Evolutionary conservation across 2,329 filamentous ascomycete genomes (phyloP).

Genomic region (Orbilia ellipsospora): DNA sequence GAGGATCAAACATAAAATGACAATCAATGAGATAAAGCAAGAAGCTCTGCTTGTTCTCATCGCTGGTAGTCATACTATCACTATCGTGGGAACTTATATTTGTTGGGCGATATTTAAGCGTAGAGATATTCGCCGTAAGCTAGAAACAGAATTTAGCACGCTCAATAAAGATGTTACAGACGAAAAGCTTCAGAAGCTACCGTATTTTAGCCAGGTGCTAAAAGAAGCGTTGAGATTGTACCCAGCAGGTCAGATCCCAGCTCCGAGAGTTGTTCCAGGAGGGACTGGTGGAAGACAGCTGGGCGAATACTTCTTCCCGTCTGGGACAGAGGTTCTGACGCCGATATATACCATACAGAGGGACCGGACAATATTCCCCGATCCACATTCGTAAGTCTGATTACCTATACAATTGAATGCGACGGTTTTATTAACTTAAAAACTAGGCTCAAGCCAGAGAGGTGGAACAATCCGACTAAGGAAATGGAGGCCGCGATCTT

Average conservation of each 20-base stretch:
- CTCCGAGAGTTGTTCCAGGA: neutral
- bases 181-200: conserved; percentile 16
- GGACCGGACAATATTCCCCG: neutral
- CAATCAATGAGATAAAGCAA: conserved; percentile 1
- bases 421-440: no score
- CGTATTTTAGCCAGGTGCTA: conserved; percentile 24
- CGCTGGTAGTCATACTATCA: conserved; percentile 18
- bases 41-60: conserved; percentile 13
- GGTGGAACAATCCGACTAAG: conserved; percentile 32
- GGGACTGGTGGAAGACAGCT: conserved; percentile 2
- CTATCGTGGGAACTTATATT: conserved; percentile 14
- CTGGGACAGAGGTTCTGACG: neutral
- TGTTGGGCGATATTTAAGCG: conserved; percentile 28
- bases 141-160: conserved; percentile 12
- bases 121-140: conserved; percentile 10
- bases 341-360: neutral
- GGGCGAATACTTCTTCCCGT: neutral
- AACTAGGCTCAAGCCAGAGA: conserved; percentile 37
- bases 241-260: neutral
- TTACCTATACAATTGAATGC: no score
- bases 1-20: conserved; percentile 17
- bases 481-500: conserved; percentile 19
- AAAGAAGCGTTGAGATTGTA: conserved; percentile 41
- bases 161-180: conserved; percentile 9
- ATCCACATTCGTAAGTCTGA: neutral